These are phyloP conservation scores for Marchantia polymorpha DNA, from an alignment of 225 moss, liverwort and hornwort genomes.

Conservation along the genomic window DNA sequence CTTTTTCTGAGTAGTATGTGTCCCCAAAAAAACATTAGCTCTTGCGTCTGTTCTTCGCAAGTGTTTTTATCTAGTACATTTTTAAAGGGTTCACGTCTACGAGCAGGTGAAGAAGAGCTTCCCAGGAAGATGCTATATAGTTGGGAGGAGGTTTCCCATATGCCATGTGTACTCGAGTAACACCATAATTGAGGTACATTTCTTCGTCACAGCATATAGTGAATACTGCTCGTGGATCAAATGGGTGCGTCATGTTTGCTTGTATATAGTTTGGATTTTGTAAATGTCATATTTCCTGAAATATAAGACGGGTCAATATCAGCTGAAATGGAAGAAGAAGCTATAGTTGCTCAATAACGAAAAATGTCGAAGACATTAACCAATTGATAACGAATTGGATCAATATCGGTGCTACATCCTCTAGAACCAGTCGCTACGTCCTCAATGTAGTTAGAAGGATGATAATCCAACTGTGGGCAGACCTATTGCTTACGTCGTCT, in stretches of 20 bases:
- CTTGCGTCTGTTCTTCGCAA: neutral
- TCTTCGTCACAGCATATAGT: too few relatives aligned
- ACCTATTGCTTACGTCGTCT: too few relatives aligned
- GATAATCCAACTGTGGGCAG: too few relatives aligned
- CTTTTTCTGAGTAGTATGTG: neutral
- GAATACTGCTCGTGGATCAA: neutral
- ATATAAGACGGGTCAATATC: neutral
- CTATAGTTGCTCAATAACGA: too few relatives aligned
- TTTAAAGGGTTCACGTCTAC: neutral
- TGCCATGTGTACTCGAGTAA: slow-evolving; percentile 76
- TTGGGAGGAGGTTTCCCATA: slow-evolving; percentile 89
- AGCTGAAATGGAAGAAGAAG: too few relatives aligned
- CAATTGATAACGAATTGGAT: too few relatives aligned
- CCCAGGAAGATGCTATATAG: slow-evolving; percentile 72
- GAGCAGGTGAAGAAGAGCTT: slow-evolving; percentile 77
- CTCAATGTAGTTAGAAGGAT: too few relatives aligned
- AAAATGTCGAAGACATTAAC: too few relatives aligned
- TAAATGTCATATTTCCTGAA: neutral
- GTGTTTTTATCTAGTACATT: neutral
- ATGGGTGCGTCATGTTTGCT: neutral
- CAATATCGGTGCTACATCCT: too few relatives aligned
- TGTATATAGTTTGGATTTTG: neutral
- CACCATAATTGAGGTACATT: slow-evolving; percentile 64
- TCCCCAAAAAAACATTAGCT: neutral
- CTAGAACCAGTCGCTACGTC: too few relatives aligned